Evolutionary conservation across 768 basidiomycete genomes (phyloP).

Genomic region (Gymnopilus dilepis): DNA sequence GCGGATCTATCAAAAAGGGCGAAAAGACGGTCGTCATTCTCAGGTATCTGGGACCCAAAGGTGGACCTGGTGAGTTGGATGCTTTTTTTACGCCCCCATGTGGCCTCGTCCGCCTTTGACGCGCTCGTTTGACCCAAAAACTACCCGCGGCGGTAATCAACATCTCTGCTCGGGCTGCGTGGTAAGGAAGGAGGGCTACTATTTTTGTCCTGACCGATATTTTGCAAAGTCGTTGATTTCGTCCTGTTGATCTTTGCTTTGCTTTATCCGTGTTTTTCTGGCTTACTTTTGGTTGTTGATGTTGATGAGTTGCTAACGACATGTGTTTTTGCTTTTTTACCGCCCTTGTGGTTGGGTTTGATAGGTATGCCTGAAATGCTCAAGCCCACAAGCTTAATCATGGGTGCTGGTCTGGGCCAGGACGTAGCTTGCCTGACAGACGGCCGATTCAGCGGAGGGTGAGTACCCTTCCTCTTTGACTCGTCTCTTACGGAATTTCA

Average conservation of each 20-base stretch:
- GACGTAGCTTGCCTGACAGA: constrained; percentile 98
- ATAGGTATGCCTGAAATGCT: constrained; percentile 99
- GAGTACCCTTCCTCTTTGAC: constrained; percentile 34
- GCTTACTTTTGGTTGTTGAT: not conserved
- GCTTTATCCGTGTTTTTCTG: not conserved
- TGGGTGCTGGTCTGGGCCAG: constrained; percentile 95
- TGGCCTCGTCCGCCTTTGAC: constrained; percentile 11
- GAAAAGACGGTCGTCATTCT: constrained; percentile 97
- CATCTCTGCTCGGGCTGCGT: not conserved
- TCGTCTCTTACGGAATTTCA: constrained; percentile 4
- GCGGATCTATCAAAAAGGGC: constrained; percentile 86
- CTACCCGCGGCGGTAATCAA: not conserved
- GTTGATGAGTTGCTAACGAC: constrained; percentile 9
- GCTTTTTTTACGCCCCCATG: not conserved
- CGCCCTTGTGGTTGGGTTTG: constrained; percentile 14
- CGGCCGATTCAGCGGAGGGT: constrained; percentile 98
- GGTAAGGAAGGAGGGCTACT: not conserved
- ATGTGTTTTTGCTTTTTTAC: constrained; percentile 22
- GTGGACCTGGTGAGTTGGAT: constrained; percentile 80
- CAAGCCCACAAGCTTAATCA: constrained; percentile 96
- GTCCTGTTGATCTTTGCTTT: not conserved
- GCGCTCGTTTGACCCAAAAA: constrained; percentile 10
- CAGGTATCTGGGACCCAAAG: constrained; percentile 95
- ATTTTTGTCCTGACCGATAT: not conserved
- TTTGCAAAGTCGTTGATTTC: not conserved